phyloP scores from a whole-genome alignment of 768 basidiomycete genomes.

The Tylopilus sp. region DNA sequence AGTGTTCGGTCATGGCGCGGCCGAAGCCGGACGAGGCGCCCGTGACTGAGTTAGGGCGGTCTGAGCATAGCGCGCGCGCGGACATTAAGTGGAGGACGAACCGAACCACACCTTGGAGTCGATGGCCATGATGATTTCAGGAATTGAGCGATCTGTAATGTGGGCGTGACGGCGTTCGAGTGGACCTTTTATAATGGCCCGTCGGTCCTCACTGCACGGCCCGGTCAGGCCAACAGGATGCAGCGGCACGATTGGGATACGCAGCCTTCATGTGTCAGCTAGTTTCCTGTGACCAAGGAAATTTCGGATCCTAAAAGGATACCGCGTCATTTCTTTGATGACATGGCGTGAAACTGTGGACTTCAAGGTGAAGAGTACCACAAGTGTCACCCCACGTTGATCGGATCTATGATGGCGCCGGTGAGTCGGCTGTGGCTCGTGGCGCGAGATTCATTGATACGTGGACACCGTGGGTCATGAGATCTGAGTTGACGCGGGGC shows the following conservation, averaged over 20 bases:
- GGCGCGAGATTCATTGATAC: neutral
- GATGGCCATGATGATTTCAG: neutral
- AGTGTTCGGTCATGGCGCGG: constrained; percentile 29
- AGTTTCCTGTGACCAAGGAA: neutral
- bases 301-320: neutral
- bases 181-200: neutral
- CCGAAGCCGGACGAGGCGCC: constrained; percentile 42
- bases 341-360: neutral
- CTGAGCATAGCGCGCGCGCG: neutral
- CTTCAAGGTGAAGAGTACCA: neutral
- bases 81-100: neutral
- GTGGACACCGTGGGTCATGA: no score
- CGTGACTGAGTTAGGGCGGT: constrained; percentile 17
- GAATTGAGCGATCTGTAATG: neutral
- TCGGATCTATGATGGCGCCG: neutral
- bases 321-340: neutral
- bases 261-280: neutral
- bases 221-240: neutral
- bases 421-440: no score
- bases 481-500: no score
- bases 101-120: neutral
- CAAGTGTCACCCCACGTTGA: neutral
- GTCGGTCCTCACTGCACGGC: neutral
- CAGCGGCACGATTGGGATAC: neutral
- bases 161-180: neutral